Evolutionary conservation across 2,329 filamentous ascomycete species (phyloP).

Genomic region (Botryosphaeria dothidea): DNA sequence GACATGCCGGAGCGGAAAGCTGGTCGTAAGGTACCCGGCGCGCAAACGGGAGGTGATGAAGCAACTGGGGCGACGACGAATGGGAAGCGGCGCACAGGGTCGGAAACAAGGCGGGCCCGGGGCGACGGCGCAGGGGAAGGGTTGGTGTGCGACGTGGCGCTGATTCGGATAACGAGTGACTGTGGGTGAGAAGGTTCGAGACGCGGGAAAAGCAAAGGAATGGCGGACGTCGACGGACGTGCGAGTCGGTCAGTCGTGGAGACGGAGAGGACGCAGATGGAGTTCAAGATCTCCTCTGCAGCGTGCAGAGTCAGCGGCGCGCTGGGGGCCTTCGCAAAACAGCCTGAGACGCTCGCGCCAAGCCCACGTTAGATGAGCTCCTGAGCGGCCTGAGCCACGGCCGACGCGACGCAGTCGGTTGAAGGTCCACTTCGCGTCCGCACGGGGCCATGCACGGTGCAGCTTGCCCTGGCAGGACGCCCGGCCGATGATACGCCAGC

Average conservation of each 20-base stretch:
- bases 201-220: constrained; percentile 13
- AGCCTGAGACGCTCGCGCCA: constrained; percentile 15
- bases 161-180: constrained; percentile 40
- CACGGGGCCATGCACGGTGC: not conserved
- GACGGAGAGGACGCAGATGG: constrained; percentile 11
- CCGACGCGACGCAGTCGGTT: not conserved
- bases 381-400: constrained; percentile 15
- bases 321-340: constrained; percentile 14
- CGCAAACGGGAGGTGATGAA: constrained; percentile 20
- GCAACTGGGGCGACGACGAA: constrained; percentile 13
- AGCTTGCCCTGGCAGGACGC: constrained; percentile 1
- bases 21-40: constrained; percentile 16
- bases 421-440: constrained; percentile 6
- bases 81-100: constrained; percentile 18
- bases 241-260: constrained; percentile 7
- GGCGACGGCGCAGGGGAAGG: constrained; percentile 21
- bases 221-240: constrained; percentile 11
- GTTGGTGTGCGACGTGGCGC: constrained; percentile 12
- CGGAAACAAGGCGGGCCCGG: constrained; percentile 21
- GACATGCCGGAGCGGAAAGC: constrained; percentile 20
- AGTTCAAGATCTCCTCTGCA: constrained; percentile 16
- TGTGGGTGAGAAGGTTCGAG: constrained; percentile 25
- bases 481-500: not conserved
- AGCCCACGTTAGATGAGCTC: constrained; percentile 14
- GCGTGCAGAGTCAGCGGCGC: constrained; percentile 14